A percentile compares a stretch with the other conserved stretches of the same genome.
Evolutionary conservation across 768 basidiomycete species (phyloP).

Genomic region (Agrocybe praecox): DNA sequence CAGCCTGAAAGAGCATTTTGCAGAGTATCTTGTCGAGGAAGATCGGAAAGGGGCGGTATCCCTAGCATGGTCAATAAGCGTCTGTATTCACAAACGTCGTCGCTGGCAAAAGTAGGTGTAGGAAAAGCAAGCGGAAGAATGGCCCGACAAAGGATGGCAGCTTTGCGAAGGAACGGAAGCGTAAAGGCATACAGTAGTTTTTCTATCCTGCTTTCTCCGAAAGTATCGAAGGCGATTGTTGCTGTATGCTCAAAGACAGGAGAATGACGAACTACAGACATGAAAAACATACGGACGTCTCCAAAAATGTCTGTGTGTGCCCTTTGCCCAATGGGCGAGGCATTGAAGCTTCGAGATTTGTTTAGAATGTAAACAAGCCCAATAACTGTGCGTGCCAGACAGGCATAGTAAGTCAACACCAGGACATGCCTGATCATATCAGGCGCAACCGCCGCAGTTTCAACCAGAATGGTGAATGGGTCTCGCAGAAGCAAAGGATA

Average conservation of each 20-base stretch:
- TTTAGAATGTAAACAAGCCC: slow-evolving; percentile 83
- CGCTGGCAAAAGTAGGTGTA: slow-evolving; percentile 40
- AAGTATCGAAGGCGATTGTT: slow-evolving; percentile 74
- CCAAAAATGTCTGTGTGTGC: slow-evolving; percentile 77
- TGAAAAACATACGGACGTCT: slow-evolving; percentile 86
- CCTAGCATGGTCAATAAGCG: slow-evolving; percentile 75
- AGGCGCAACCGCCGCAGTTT: slow-evolving; percentile 88
- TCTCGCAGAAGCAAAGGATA: slow-evolving; percentile 88
- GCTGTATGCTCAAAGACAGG: slow-evolving; percentile 87
- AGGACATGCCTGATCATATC: slow-evolving; percentile 89
- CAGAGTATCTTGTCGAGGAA: slow-evolving; percentile 84
- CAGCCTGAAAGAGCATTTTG: slow-evolving; percentile 89
- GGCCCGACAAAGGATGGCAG: slow-evolving; percentile 81
- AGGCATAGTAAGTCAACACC: slow-evolving; percentile 89
- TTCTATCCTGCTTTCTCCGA: slow-evolving; percentile 84
- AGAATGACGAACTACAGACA: slow-evolving; percentile 88
- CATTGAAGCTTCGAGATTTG: slow-evolving; percentile 62
- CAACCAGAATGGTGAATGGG: slow-evolving; percentile 87
- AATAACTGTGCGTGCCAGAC: slow-evolving; percentile 83
- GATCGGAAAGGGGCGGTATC: slow-evolving; percentile 78
- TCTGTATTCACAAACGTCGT: slow-evolving; percentile 70
- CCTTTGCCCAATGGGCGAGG: slow-evolving; percentile 44
- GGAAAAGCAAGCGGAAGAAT: slow-evolving; percentile 67
- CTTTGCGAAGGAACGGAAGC: slow-evolving; percentile 88
- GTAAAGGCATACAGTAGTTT: slow-evolving; percentile 87